Evolutionary conservation across 1,139 yeast species (phyloP).

Genomic region (Eremothecium sinecaudum): DNA sequence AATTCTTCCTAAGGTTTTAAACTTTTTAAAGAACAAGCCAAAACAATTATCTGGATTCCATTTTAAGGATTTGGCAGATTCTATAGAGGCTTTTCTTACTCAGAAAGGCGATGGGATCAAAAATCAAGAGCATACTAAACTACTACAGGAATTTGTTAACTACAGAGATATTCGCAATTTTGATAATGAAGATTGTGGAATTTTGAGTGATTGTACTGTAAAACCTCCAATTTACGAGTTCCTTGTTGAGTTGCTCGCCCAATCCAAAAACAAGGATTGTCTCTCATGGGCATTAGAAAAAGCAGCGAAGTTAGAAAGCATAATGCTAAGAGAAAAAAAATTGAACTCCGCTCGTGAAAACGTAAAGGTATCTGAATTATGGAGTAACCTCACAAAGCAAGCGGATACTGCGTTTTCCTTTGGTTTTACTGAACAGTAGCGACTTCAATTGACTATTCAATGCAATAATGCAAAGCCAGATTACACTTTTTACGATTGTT

Average conservation of each 20-base stretch:
- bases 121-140: conserved; percentile 10
- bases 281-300: conserved; percentile 33
- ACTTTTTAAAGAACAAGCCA: conserved; percentile 57
- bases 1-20: conserved; percentile 49
- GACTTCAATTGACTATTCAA: background rate
- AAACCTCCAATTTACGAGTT: conserved; percentile 51
- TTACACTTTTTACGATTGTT: too few relatives aligned
- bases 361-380: conserved; percentile 24
- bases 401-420: conserved; percentile 23
- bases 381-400: conserved; percentile 25
- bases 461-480: background rate
- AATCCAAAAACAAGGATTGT: conserved; percentile 25
- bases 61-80: conserved; percentile 40
- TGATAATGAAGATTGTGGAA: conserved; percentile 36
- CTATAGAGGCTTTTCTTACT: conserved; percentile 31
- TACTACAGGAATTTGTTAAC: conserved; percentile 23
- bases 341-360: conserved; percentile 15
- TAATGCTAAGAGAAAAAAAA: conserved; percentile 25
- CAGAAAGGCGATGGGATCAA: conserved; percentile 9
- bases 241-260: conserved; percentile 39
- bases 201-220: conserved; percentile 26
- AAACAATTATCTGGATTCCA: conserved; percentile 76
- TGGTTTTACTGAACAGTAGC: conserved; percentile 25
- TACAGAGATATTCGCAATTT: conserved; percentile 17
- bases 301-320: conserved; percentile 30